Evolutionary conservation across 1,284 basidiomycete species (phyloP).

Genomic region (Cerioporus squamosus): DNA sequence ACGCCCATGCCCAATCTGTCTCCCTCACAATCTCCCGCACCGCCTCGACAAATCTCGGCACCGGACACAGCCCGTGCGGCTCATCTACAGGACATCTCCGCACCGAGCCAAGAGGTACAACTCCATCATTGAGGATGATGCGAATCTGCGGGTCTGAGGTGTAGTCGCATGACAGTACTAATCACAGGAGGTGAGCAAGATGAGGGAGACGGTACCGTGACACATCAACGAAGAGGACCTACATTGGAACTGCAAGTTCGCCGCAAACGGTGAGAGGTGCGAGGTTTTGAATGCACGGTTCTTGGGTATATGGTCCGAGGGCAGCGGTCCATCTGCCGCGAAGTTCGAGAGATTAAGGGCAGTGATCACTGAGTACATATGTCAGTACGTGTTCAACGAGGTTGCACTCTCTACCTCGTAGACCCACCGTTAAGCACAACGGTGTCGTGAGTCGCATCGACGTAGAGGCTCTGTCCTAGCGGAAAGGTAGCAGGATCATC

Average conservation of each 20-base stretch:
- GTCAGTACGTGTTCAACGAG: neutral
- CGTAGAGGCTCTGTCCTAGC: slow-evolving; percentile 79
- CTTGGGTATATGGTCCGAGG: slow-evolving; percentile 70
- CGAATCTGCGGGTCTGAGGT: slow-evolving; percentile 67
- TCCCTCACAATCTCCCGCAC: slow-evolving; percentile 68
- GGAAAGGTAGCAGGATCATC: slow-evolving; percentile 78
- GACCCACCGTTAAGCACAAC: slow-evolving; percentile 75
- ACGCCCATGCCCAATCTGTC: slow-evolving; percentile 80
- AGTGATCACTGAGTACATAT: slow-evolving; percentile 55
- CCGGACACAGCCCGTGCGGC: slow-evolving; percentile 77
- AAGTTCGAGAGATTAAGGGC: slow-evolving; percentile 79
- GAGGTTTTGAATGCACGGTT: slow-evolving; percentile 65
- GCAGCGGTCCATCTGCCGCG: slow-evolving; percentile 68
- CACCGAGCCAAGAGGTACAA: slow-evolving; percentile 78
- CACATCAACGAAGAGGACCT: slow-evolving; percentile 32
- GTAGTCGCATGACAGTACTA: slow-evolving; percentile 63
- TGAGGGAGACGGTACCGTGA: neutral
- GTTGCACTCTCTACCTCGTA: too few relatives aligned
- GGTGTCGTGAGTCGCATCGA: slow-evolving; percentile 86
- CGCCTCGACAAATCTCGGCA: slow-evolving; percentile 74
- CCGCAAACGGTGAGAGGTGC: slow-evolving; percentile 77
- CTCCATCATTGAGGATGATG: slow-evolving; percentile 87
- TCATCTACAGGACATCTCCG: slow-evolving; percentile 71
- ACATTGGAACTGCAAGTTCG: slow-evolving; percentile 80
- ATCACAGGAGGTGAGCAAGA: neutral